These are phyloP conservation scores for Malus hybrid DNA, from an alignment of 331 rosid genomes.

Conservation along the genomic window DNA sequence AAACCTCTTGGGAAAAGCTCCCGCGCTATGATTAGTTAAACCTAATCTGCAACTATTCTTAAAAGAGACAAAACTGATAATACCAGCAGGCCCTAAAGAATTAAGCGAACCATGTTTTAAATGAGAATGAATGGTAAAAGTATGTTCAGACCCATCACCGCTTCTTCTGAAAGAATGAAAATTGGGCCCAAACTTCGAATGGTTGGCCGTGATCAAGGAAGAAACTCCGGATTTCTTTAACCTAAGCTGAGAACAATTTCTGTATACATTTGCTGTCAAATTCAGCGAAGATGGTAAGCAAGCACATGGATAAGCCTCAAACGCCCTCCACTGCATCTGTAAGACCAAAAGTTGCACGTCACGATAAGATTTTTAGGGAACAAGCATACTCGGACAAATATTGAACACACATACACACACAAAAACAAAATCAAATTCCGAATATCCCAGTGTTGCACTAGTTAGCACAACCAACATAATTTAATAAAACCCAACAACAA, in stretches of 20 bases:
- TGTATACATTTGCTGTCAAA: slow-evolving; percentile 16
- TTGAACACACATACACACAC: background rate
- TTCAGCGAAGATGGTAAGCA: slow-evolving; percentile 20
- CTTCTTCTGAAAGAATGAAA: slow-evolving; percentile 11
- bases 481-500: background rate
- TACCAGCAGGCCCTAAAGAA: slow-evolving; percentile 18
- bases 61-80: slow-evolving; percentile 15
- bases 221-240: slow-evolving; percentile 22
- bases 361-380: background rate
- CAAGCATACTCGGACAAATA: background rate
- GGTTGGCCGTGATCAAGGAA: slow-evolving; percentile 12
- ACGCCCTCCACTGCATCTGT: slow-evolving; percentile 55
- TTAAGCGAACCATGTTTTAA: slow-evolving; percentile 9
- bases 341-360: slow-evolving; percentile 5
- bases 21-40: slow-evolving; percentile 18
- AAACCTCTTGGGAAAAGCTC: slow-evolving; percentile 33
- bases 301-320: slow-evolving; percentile 23
- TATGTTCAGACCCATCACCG: slow-evolving; percentile 13
- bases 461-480: background rate
- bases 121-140: background rate
- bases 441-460: background rate
- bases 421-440: background rate
- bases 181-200: slow-evolving; percentile 12
- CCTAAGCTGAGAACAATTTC: slow-evolving; percentile 25
- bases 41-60: slow-evolving; percentile 12